Base-by-base conservation (phyloP, 345 rosid species). In the Hibiscus mutabilis region DNA sequence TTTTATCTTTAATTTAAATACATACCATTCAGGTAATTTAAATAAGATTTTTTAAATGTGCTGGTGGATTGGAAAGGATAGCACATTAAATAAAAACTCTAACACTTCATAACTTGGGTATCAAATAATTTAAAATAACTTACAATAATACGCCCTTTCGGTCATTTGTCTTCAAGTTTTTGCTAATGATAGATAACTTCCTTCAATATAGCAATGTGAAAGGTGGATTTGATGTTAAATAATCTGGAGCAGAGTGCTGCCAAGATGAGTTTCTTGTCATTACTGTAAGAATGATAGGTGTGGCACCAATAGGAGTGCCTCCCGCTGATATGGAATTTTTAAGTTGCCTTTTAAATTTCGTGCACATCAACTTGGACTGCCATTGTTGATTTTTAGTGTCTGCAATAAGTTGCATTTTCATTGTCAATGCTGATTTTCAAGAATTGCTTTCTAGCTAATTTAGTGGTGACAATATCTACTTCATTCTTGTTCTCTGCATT, bases 1-100 rank as follows among this genome's bases (percentile, higher is more conserved):
- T n/a, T n/a, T n/a, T n/a, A n/a, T n/a, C n/a, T n/a, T n/a, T n/a
- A n/a, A n/a, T n/a, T n/a, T n/a, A n/a, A n/a, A n/a, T 78, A 78
- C 94, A 63, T 96, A 88, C 79, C 99, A 88, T 81, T 80, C 97
- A 0, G 97, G 94, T n/a, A n/a, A n/a, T n/a, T n/a, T n/a, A 96
- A 91, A 84, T 98, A 96, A 81, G 97, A 92, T 81, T 89, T 84
- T 81, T 84, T 90, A 76, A 76, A 79, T 96, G 49, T 92, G 99
- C 82, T 88, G 85, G 66, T 96, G 99, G 99, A 82, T 90, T 82
- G 99, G 99, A 74, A 87, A 86, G 73, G 84, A 92, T 75, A 89
- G n/a, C n/a, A n/a, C n/a, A n/a, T n/a, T n/a, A n/a, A n/a, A n/a
- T n/a, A n/a, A n/a, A n/a, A n/a, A n/a, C n/a, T n/a, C n/a, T n/a